Conservation (phyloP, 2,329 filamentous ascomycete species). For the Colletotrichum shisoi region DNA sequence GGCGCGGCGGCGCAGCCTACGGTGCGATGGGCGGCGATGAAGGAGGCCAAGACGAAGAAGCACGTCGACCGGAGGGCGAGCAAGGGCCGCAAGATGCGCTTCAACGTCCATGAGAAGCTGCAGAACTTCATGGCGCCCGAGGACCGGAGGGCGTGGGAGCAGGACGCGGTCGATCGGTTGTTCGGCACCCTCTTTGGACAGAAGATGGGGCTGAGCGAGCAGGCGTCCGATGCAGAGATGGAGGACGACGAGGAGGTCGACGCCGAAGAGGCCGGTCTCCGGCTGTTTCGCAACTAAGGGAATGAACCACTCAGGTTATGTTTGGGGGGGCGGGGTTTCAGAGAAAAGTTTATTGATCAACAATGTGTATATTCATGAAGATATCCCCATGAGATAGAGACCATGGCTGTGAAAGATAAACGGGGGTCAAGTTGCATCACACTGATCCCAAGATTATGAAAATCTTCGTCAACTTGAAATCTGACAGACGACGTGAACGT, state of each 20-base stretch:
- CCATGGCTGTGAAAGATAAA: constrained; percentile 5
- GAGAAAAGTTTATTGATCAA: constrained; percentile 10
- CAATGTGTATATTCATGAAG: constrained; percentile 16
- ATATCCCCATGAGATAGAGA: constrained; percentile 33
- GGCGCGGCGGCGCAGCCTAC: constrained; percentile 58
- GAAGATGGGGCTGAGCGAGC: constrained; percentile 67
- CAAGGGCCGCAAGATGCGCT: constrained; percentile 92
- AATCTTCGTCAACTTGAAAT: neutral
- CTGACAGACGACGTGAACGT: too few relatives aligned
- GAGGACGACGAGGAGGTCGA: constrained; percentile 56
- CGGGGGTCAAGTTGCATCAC: neutral
- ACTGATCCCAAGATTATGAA: neutral
- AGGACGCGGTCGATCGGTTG: constrained; percentile 77
- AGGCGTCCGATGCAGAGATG: constrained; percentile 59
- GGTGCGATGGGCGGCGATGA: constrained; percentile 71
- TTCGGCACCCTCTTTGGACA: constrained; percentile 79
- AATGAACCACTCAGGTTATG: neutral
- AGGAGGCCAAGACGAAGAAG: constrained; percentile 81
- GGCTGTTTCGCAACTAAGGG: constrained; percentile 58
- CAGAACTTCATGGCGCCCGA: constrained; percentile 98
- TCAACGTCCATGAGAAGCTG: constrained; percentile 94
- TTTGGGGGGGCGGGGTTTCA: too few relatives aligned
- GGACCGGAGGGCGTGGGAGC: constrained; percentile 80
- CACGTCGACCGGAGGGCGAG: constrained; percentile 92
- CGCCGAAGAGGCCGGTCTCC: constrained; percentile 62